Evolutionary conservation across 164 flowering plant species (phyloP), one percentile per base, ranked within the genome.

Genomic region (Piper betle): DNA sequence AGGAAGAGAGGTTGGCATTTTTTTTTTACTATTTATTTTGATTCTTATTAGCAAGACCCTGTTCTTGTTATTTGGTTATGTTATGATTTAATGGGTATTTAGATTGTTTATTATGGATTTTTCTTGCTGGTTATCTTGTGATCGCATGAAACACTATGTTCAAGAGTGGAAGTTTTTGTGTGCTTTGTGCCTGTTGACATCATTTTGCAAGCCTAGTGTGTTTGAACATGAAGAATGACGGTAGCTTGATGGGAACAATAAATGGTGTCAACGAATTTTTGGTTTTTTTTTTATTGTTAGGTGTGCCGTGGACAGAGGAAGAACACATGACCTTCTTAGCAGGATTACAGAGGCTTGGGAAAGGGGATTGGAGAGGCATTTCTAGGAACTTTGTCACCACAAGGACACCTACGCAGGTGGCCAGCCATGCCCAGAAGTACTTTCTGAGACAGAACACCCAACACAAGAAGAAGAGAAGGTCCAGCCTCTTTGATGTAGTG

Each of bases 361-460:
- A 68, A 54, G 79, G 79, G 18, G 74, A 76, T 41, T 76, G 79
- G 79, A 64, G 75, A 43, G 80, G 80, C n/a, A 77, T 77, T 39
- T 77, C 80, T 1, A 71, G 63, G 64, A 65, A 66, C 5, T 77
- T 71, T 65, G 80, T 77, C 37, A 69, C 70, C 8, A 74, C 77
- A 37, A 71, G 77, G 58, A 76, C 79, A 38, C 79, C 76, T 4
- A 75, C 78, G 18, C 78, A 75, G 59, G 78, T 75, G 2, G 78
- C 78, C 33, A 75, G 78, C 57, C 79, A 76, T 63, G 79, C 76
- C 8, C 79, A 76, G 46, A 76, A 77, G 55, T 74, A 77, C 55
- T 77, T 77, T 50, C 73, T 77, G 12, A 62, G 77, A 52, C 73
- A 62, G 52, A 43, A 37, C 12, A 63, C 56, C 56, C 52, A 55